Conservation (phyloP, 2,329 filamentous ascomycete species). For the Trichoderma polysporum region DNA sequence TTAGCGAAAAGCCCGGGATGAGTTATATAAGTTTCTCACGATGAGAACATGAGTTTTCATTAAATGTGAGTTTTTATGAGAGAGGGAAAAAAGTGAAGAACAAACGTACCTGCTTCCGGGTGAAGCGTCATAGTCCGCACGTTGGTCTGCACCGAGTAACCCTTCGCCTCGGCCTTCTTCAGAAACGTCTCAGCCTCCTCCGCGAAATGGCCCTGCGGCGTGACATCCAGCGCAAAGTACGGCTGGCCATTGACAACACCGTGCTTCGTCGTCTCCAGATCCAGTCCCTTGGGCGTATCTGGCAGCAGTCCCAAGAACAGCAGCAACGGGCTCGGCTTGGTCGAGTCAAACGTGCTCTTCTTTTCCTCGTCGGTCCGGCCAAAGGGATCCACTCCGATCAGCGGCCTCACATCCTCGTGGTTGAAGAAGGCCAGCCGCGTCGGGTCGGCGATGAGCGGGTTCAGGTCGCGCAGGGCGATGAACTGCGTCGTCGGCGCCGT, state of each 20-base stretch:
- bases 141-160: slow-evolving; percentile 65
- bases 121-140: slow-evolving; percentile 61
- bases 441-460: slow-evolving; percentile 63
- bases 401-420: slow-evolving; percentile 64
- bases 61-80: not conserved
- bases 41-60: not conserved
- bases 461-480: slow-evolving; percentile 74
- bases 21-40: not conserved
- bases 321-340: slow-evolving; percentile 64
- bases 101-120: slow-evolving; percentile 56
- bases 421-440: slow-evolving; percentile 66
- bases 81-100: not conserved
- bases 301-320: slow-evolving; percentile 87
- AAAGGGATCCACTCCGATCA: slow-evolving; percentile 74
- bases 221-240: slow-evolving; percentile 88
- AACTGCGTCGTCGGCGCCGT: slow-evolving; percentile 66
- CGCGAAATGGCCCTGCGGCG: slow-evolving; percentile 63
- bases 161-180: slow-evolving; percentile 49
- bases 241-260: slow-evolving; percentile 75
- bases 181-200: slow-evolving; percentile 57
- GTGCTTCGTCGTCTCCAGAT: slow-evolving; percentile 42
- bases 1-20: not conserved
- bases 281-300: slow-evolving; percentile 44
- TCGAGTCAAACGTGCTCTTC: slow-evolving; percentile 72
- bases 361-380: slow-evolving; percentile 68